These are phyloP conservation scores for Aspergillus nidulans DNA, from an alignment of 495 filamentous ascomycete genomes.

Conservation along the genomic window DNA sequence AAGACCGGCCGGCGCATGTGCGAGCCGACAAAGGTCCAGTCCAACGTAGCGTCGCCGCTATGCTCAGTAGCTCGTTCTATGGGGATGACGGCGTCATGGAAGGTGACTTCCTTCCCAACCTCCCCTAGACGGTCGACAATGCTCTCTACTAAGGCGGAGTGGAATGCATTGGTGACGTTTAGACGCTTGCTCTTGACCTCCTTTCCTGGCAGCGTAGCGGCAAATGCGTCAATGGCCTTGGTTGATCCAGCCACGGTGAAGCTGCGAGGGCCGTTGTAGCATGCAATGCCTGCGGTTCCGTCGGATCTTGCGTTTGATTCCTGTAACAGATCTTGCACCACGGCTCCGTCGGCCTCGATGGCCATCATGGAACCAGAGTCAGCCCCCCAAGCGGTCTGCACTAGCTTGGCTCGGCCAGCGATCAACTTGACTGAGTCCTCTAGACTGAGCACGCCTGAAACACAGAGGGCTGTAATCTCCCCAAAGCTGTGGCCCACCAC, in stretches of 20 bases:
- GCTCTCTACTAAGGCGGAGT: constrained; percentile 41
- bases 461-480: constrained; percentile 34
- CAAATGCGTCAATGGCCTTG: constrained; percentile 24
- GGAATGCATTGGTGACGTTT: constrained; percentile 49
- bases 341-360: constrained; percentile 22
- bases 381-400: constrained; percentile 37
- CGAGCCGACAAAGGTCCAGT: constrained; percentile 22
- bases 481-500: constrained; percentile 50
- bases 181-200: constrained; percentile 35
- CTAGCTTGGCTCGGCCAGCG: constrained; percentile 20
- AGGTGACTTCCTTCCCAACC: constrained; percentile 19
- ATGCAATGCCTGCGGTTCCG: constrained; percentile 32
- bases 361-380: constrained; percentile 49
- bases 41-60: too few species aligned
- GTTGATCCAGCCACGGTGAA: constrained; percentile 41
- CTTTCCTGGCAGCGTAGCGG: too few species aligned
- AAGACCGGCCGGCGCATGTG: constrained; percentile 49
- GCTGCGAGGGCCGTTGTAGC: constrained; percentile 37
- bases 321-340: not conserved
- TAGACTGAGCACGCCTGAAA: constrained; percentile 31
- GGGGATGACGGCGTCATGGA: constrained; percentile 27
- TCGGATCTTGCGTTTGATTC: not conserved
- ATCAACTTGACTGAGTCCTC: constrained; percentile 14
- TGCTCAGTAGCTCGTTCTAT: constrained; percentile 26
- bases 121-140: constrained; percentile 26